Conservation (phyloP, 306 rosid species). For the Begonia loranthoides region DNA sequence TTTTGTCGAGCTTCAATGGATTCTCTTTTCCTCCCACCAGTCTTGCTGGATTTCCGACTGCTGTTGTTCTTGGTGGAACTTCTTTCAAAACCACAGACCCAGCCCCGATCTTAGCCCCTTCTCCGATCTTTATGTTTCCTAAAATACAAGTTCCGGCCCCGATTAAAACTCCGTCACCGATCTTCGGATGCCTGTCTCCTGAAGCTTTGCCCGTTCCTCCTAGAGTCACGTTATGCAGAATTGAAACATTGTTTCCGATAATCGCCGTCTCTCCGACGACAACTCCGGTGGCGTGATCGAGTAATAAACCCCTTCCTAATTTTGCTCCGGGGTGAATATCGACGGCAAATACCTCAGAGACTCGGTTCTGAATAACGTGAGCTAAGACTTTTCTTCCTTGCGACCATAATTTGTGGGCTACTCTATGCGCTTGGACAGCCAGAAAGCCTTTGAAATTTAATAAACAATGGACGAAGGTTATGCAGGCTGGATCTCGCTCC, state of each 20-base stretch:
- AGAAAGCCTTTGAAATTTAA: conserved; percentile 72
- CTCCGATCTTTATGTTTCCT: conserved; percentile 70
- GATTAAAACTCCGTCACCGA: conserved; percentile 82
- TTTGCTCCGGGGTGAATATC: conserved; percentile 89
- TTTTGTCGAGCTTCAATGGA: conserved; percentile 53
- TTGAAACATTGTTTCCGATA: conserved; percentile 81
- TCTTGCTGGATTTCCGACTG: conserved; percentile 77
- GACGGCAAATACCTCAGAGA: conserved; percentile 62
- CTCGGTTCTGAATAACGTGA: conserved; percentile 57
- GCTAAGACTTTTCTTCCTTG: conserved; percentile 45
- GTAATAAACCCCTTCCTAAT: conserved; percentile 57
- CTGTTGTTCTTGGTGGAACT: conserved; percentile 84
- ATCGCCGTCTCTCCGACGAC: conserved; percentile 92
- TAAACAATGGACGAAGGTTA: conserved; percentile 59
- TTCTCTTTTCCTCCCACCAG: conserved; percentile 77
- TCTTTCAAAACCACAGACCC: conserved; percentile 83
- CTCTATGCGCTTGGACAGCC: conserved; percentile 66
- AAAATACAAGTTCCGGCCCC: conserved; percentile 87
- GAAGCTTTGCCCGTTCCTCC: conserved; percentile 80
- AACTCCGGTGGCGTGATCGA: conserved; percentile 86
- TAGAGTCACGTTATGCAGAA: conserved; percentile 71
- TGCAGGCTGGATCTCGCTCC: conserved; percentile 82
- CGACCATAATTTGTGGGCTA: conserved; percentile 59
- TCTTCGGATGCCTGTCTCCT: conserved; percentile 90
- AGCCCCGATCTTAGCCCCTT: conserved; percentile 83